phyloP scores from a whole-genome alignment of 495 filamentous ascomycete genomes.

The Hypoxylon cercidicola region DNA sequence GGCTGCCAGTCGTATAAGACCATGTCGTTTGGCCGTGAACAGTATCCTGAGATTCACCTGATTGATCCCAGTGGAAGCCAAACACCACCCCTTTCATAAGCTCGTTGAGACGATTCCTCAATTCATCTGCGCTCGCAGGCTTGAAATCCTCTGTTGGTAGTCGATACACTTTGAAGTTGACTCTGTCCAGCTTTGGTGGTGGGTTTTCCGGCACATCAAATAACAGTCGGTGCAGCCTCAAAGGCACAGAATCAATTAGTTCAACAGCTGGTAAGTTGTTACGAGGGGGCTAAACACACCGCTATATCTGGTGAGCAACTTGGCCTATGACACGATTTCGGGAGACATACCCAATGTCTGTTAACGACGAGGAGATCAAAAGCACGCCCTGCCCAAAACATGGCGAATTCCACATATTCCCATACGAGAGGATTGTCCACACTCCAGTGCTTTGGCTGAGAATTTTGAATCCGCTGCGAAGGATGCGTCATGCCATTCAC shows the following conservation, averaged over 20 bases:
- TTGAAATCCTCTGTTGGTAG: no score
- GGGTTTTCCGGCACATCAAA: no score
- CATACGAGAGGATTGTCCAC: slow-evolving; percentile 3
- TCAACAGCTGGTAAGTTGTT: not conserved
- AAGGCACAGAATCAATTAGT: not conserved
- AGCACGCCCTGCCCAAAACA: not conserved
- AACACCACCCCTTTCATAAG: no score
- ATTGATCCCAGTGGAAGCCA: no score
- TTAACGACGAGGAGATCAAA: not conserved
- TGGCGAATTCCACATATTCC: not conserved
- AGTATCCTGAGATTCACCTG: no score
- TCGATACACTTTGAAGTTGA: no score
- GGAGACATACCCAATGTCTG: not conserved
- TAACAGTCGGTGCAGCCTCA: no score
- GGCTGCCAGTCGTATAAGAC: not conserved
- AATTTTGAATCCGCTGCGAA: not conserved
- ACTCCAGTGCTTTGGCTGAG: not conserved
- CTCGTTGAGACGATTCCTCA: no score
- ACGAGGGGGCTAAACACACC: not conserved
- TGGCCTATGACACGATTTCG: not conserved
- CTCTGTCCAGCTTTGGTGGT: no score
- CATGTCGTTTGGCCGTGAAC: not conserved
- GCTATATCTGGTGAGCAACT: not conserved
- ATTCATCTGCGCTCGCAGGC: no score
- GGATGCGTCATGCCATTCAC: not conserved